These are phyloP conservation scores for Oxytropis ochrocephala DNA, from an alignment of 306 rosid genomes.

Conservation along the genomic window DNA sequence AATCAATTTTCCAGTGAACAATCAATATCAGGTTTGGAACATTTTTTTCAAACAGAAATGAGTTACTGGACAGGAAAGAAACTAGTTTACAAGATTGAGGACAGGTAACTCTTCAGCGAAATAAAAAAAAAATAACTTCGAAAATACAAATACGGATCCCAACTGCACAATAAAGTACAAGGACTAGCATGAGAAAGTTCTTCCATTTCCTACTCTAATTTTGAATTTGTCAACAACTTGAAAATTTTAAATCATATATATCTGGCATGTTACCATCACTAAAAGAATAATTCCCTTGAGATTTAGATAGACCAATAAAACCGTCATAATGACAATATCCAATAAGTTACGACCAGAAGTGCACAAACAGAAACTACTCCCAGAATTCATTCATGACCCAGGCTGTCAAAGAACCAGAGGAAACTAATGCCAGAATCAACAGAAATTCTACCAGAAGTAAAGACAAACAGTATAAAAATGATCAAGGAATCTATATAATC, in stretches of 20 bases:
- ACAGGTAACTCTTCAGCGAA: no score
- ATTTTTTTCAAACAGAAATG: background rate
- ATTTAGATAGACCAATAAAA: background rate
- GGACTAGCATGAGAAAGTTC: background rate
- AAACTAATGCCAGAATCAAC: background rate
- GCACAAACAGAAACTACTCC: background rate
- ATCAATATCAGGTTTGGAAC: conserved; percentile 2
- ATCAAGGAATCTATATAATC: background rate
- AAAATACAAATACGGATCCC: background rate
- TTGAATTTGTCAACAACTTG: background rate
- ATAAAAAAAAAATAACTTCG: background rate
- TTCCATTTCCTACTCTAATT: background rate
- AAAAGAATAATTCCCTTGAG: background rate
- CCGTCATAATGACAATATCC: background rate
- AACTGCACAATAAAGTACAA: background rate
- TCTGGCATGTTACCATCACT: no score
- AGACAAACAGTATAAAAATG: background rate
- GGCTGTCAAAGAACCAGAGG: background rate
- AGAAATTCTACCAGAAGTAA: background rate
- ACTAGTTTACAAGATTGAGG: background rate
- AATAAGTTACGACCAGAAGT: background rate
- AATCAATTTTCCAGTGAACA: conserved; percentile 8
- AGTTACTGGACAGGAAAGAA: background rate
- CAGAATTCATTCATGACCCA: background rate
- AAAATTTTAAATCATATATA: no score